Base-by-base conservation (phyloP, 2,329 filamentous ascomycete species). In the Sphaerulina musiva region DNA sequence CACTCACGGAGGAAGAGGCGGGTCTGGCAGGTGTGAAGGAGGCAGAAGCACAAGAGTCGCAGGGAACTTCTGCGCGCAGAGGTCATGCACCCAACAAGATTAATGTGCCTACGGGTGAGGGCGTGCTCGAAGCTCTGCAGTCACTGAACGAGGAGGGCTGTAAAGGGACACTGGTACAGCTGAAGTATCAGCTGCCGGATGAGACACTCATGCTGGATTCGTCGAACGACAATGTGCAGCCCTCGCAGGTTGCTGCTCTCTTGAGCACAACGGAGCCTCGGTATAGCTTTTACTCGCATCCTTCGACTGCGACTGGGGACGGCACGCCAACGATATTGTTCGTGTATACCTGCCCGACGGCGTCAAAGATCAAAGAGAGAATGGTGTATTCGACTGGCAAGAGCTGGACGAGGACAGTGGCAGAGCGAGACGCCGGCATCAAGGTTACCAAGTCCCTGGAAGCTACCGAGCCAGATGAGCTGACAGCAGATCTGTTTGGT, bases 341-440 rank as follows among this genome's bases (percentile, higher is more conserved):
- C 74, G 83, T 93, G 68, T 92, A 90, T 73, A 92, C 87, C 5
- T 90, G 87, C 69, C 89, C 89, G 0, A 74, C 80, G 0, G 80
- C 76, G 29, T 82, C 78, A 49, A 87, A 84, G 72, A 87, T 93
- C 74, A 91, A 89, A 74, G 85, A 87, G 72, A 79, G 87, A 59
- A 95, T 95, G 89, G 72, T 93, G 66, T 93, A 93, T 69, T 87
- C 88, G 23, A 80, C 79, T 51, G 63, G 65, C 46, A 69, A 69
- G 53, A 79, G 77, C 55, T 76, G 81, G 62, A 73, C 73, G 29
- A 74, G 75, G 23, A 85, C 88, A 2, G 74, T 90, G 31, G 87
- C 87, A 14, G 80, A 84, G 64, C 73, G 72, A 36, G 81, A 88
- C 61, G 84, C 81, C 1, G 84, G 83, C 0, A 66, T 92, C 48